Evolutionary conservation across 495 filamentous ascomycete species (phyloP), one percentile per base, ranked within the genome.

Genomic region (Apodospora peruviana): DNA sequence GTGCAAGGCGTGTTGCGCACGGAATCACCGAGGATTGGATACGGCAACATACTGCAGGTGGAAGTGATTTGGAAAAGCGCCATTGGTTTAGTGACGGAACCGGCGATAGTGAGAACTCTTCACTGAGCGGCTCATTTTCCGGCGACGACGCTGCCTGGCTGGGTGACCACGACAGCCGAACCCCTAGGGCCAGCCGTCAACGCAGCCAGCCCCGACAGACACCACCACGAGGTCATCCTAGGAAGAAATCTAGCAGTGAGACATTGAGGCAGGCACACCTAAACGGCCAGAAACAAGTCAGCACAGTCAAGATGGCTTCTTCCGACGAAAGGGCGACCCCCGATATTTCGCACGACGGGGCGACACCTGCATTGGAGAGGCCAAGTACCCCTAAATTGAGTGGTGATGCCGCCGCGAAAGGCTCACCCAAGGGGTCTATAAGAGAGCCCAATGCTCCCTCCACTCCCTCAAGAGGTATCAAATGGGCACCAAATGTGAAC

Each of bases 1-100:
- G 75, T 36, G 78, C 74, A 24, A 60, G 77, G 55, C 70, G 74
- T 24, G 59, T 75, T 53, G 64, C 77, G 32, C 66, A 78, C 59
- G 83, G 85, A 37, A 81, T 87, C 45, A 88, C 84, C 1, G 80
- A 87, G 58, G 84, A 86, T 70, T 89, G 85, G 85, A 85, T 89
- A 50, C 81, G 85, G 34, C 82, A 85, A 53, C 85, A 87, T 53
- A 81, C 85, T 5, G 76, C 79, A 9, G 75, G 77, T 52, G 79
- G 81, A 53, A 71, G 70, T 36, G 66, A 76, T 35, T 77, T 78
- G 44, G 85, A 88, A 62, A 75, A 77, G 44, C 77, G 76, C 34
- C 80, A 85, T 61, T 89, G 85, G 85, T 65, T 86, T 37, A 89
- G 84, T 57, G 85, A 89, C 83, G 83, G 84, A 52, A 78, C 80